These are phyloP conservation scores for Pilatotrama ljubarskyi DNA, from an alignment of 768 basidiomycete genomes.

Conservation along the genomic window DNA sequence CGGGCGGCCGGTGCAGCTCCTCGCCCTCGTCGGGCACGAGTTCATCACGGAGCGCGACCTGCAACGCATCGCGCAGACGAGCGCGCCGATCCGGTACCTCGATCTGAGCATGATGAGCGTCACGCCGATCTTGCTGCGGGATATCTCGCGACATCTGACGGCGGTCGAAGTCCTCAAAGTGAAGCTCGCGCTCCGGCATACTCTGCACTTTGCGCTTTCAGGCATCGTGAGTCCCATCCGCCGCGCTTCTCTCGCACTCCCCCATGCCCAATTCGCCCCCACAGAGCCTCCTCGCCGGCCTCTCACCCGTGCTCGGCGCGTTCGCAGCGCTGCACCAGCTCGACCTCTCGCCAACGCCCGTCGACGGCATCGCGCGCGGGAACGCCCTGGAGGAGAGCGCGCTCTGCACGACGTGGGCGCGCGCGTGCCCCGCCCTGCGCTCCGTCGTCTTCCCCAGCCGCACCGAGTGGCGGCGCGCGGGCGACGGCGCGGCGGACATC, in stretches of 20 bases:
- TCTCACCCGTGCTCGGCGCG: slow-evolving; percentile 55
- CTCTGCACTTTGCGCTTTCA: slow-evolving; percentile 61
- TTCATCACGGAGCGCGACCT: slow-evolving; percentile 56
- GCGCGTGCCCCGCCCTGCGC: slow-evolving; percentile 53
- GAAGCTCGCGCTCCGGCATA: slow-evolving; percentile 62
- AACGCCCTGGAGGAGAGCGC: slow-evolving; percentile 47
- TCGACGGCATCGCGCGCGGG: slow-evolving; percentile 44
- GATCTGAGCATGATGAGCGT: slow-evolving; percentile 63
- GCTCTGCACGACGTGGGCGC: slow-evolving; percentile 55
- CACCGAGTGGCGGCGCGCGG: slow-evolving; percentile 52
- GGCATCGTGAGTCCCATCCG: slow-evolving; percentile 55
- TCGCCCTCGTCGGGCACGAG: slow-evolving; percentile 58
- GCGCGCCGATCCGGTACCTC: slow-evolving; percentile 49
- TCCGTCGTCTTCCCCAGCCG: slow-evolving; percentile 57
- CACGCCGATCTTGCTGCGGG: slow-evolving; percentile 56
- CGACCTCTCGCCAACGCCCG: slow-evolving; percentile 61
- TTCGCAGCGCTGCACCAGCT: slow-evolving; percentile 51
- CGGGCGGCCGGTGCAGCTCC: slow-evolving; percentile 56
- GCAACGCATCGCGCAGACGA: slow-evolving; percentile 47
- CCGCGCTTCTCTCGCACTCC: neutral
- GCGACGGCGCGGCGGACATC: slow-evolving; percentile 28
- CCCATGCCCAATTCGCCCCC: neutral
- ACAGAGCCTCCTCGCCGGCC: slow-evolving; percentile 58
- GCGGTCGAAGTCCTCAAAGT: slow-evolving; percentile 53
- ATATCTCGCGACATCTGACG: slow-evolving; percentile 52